Base-by-base conservation (phyloP, 257 asterid species). In the Anisodus tanguticus region DNA sequence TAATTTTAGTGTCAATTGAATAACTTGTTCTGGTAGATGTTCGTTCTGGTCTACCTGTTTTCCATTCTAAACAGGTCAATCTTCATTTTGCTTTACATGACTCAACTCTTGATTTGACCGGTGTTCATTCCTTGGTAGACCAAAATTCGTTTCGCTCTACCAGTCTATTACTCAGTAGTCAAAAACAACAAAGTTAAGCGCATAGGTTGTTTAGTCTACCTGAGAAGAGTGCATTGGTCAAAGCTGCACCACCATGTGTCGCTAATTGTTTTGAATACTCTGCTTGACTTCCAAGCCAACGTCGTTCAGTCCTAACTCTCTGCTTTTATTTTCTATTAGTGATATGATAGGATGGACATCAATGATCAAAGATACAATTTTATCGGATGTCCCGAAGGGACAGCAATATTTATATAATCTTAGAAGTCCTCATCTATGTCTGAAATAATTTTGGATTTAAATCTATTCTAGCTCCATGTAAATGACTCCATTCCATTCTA, bases 401-500 rank as follows among this genome's bases (percentile, higher is more conserved):
- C 49, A 35, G 3, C 5, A 66, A 66, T 66, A 66, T 6, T 13
- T 0, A 67, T 13, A 35, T 67, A 6, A 35, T 67, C 74, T 67
- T 13, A 35, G 11, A 67, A 67, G 74, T 67, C 49, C 47, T 67
- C 74, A 67, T 35, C 74, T 35, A 35, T 16, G 5, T 13, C 47
- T 67, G 74, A 35, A 66, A 67, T 67, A 49, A 35, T 3, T 13
- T 35, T 35, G 49, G 74, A 67, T 35, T 54, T 67, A 35, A 37
- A 67, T 67, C 74, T 12, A 35, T 35, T 64, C 71, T 64, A 64
- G 71, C 45, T 70, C 35, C 79, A 70, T 70, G 55, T 17, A 41
- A 43, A 70, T 70, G 79, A 17, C 16, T 8, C 79, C 79, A 70
- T 41, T 41, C 15, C 79, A n/a, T 71, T 10, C 37, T 43, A 71